A percentile compares a stretch with the other conserved stretches of the same genome.
Evolutionary conservation across 208 protist genomes (phyloP).

Genomic region (Angomonas ambiguus): DNA sequence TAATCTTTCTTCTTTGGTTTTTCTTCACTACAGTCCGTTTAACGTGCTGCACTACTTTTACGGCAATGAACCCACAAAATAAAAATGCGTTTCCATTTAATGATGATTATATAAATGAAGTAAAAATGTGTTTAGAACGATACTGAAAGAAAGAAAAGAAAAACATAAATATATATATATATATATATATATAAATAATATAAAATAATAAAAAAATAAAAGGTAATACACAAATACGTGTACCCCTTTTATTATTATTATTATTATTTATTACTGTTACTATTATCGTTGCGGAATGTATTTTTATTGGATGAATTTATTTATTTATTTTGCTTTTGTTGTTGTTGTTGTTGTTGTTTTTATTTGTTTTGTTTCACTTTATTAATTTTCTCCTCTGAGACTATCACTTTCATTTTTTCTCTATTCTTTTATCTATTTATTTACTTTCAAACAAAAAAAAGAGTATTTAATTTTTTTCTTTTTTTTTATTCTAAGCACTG

Average conservation of each 20-base stretch:
- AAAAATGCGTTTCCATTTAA: slow-evolving; percentile 36
- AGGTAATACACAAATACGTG: slow-evolving; percentile 4
- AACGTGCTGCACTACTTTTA: slow-evolving; percentile 70
- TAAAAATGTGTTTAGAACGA: slow-evolving; percentile 41
- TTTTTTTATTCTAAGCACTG: no score
- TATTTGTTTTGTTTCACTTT: background rate
- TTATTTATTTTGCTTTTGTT: no score
- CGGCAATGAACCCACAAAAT: slow-evolving; percentile 42
- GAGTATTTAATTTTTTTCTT: background rate
- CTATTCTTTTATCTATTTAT: background rate
- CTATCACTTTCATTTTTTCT: slow-evolving; percentile 2
- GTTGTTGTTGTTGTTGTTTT: no score
- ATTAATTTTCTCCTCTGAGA: background rate
- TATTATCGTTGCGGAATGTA: no score
- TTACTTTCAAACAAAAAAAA: background rate
- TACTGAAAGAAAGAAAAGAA: slow-evolving; percentile 30
- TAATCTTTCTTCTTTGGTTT: slow-evolving; percentile 41
- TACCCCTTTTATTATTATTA: no score
- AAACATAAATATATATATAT: slow-evolving; percentile 8
- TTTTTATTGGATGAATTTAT: no score
- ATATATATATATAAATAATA: slow-evolving; percentile 3
- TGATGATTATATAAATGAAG: slow-evolving; percentile 33
- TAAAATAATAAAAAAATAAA: background rate
- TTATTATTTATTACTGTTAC: no score
- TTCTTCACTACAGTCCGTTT: slow-evolving; percentile 57